Evolutionary conservation across 2,329 filamentous ascomycete genomes (phyloP).

Genomic region (Xylaria sp.): DNA sequence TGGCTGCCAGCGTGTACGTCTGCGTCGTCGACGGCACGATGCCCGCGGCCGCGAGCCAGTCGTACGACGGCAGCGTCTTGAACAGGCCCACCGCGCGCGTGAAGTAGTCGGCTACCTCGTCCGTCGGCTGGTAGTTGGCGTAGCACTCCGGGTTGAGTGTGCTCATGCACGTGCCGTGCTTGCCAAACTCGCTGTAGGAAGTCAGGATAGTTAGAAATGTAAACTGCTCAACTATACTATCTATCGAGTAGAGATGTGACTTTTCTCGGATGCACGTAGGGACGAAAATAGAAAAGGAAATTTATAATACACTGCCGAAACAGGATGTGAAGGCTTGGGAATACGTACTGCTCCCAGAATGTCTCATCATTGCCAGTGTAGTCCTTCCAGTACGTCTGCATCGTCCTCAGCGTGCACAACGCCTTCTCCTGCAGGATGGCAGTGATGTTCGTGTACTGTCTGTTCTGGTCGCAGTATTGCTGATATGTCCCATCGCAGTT

Average conservation of each 20-base stretch:
- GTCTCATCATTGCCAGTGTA: conserved; percentile 69
- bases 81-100: conserved; percentile 72
- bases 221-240: not conserved
- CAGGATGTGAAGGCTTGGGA: not conserved
- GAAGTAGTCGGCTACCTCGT: conserved; percentile 77
- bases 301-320: not conserved
- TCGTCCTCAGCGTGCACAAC: conserved; percentile 68
- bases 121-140: conserved; percentile 63
- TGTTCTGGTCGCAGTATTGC: conserved; percentile 68
- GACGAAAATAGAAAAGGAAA: not conserved
- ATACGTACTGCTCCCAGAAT: conserved; percentile 71
- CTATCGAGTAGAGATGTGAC: not conserved
- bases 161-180: conserved; percentile 77
- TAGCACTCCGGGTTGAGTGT: conserved; percentile 76
- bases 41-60: conserved; percentile 69
- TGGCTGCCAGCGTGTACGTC: conserved; percentile 68
- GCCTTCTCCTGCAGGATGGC: conserved; percentile 61
- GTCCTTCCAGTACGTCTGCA: conserved; percentile 78
- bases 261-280: not conserved
- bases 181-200: conserved; percentile 67
- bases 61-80: conserved; percentile 72
- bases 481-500: conserved; percentile 77
- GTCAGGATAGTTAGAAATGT: not conserved
- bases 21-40: conserved; percentile 63
- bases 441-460: conserved; percentile 73